phyloP scores from a whole-genome alignment of 768 basidiomycete species.

The Boletus rubescentipes region DNA sequence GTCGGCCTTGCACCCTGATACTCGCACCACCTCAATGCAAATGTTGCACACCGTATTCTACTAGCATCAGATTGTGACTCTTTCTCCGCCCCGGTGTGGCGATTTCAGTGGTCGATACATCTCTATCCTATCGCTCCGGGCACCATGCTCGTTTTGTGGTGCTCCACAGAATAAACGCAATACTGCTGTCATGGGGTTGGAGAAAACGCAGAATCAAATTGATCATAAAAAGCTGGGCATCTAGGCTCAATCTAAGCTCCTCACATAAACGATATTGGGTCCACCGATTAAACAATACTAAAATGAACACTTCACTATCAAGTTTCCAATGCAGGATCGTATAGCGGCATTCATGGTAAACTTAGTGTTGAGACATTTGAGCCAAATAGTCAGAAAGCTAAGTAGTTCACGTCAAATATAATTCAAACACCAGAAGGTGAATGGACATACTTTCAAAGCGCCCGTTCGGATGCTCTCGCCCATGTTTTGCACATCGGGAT shows the following conservation, averaged over 20 bases:
- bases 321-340: not conserved
- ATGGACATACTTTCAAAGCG: constrained; percentile 69
- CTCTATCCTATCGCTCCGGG: too few relatives aligned
- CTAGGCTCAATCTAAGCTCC: constrained; percentile 6
- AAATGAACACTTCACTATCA: constrained; percentile 4
- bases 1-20: too few relatives aligned
- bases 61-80: too few relatives aligned
- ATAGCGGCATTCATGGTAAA: not conserved
- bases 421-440: not conserved
- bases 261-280: constrained; percentile 1
- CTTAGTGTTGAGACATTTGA: constrained; percentile 55
- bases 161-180: too few relatives aligned
- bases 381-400: constrained; percentile 69
- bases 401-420: not conserved
- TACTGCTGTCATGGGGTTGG: too few relatives aligned
- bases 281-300: constrained; percentile 15
- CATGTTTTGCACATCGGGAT: constrained; percentile 85
- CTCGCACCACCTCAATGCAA: too few relatives aligned
- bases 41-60: too few relatives aligned
- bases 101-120: too few relatives aligned
- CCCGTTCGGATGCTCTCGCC: constrained; percentile 76
- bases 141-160: too few relatives aligned
- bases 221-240: constrained; percentile 4
- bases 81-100: too few relatives aligned
- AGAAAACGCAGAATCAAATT: not conserved